phyloP scores from a whole-genome alignment of 371 early-diverging fungal species.

The Synchytrium microbalum region DNA sequence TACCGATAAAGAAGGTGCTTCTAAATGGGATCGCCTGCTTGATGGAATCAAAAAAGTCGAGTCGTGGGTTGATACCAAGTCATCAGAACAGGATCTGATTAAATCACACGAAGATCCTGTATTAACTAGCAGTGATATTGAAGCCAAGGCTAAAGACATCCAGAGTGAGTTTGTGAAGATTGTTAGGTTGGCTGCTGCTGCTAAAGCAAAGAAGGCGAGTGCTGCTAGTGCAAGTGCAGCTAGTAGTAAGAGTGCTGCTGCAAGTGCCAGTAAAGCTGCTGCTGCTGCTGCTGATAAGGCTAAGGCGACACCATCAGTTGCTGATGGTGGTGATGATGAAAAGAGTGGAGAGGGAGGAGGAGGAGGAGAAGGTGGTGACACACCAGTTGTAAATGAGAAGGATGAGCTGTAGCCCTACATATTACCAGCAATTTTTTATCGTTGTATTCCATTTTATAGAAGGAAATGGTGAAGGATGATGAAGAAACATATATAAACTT shows the following conservation, averaged over 20 bases:
- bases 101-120: conserved; percentile 54
- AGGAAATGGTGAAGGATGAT: too few species aligned
- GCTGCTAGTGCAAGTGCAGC: background rate
- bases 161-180: conserved; percentile 15
- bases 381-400: conserved; percentile 9
- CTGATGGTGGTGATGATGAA: background rate
- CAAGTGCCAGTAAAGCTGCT: background rate
- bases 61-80: conserved; percentile 56
- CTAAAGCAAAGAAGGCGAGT: conserved; percentile 1
- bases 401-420: conserved; percentile 8
- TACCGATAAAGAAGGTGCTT: background rate
- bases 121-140: conserved; percentile 48
- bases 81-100: conserved; percentile 53
- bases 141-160: conserved; percentile 30
- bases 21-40: background rate
- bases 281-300: conserved; percentile 3
- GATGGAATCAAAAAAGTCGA: conserved; percentile 33
- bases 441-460: too few species aligned
- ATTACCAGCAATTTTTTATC: too few species aligned
- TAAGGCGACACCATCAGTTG: background rate
- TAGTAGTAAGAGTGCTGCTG: background rate
- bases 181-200: background rate
- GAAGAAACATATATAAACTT: too few species aligned
- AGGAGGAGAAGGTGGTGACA: conserved; percentile 2
- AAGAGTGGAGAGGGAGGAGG: background rate